Evolutionary conservation across 257 asterid genomes (phyloP).

Genomic region (Ilex asprella): DNA sequence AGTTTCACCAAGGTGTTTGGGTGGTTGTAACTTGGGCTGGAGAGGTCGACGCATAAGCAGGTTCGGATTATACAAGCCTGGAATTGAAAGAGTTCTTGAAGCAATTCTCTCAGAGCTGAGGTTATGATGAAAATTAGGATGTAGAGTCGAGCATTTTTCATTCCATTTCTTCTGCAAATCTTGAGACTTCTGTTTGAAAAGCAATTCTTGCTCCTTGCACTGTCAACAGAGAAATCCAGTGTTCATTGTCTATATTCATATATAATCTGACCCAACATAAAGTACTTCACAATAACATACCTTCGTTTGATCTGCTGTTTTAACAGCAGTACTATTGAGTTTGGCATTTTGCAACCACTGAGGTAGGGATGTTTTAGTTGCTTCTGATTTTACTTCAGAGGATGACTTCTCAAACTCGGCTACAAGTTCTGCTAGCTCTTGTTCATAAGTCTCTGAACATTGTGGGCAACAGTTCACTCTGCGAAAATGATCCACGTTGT

Average conservation of each 20-base stretch:
- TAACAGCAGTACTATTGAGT: slow-evolving; percentile 29
- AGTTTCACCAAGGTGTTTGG: slow-evolving; percentile 36
- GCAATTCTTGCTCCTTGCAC: slow-evolving; percentile 46
- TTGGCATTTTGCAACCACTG: slow-evolving; percentile 81
- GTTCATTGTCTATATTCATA: too few species aligned
- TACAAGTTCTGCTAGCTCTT: slow-evolving; percentile 46
- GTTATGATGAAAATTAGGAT: slow-evolving; percentile 56
- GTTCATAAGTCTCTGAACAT: slow-evolving; percentile 49
- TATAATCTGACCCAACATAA: not conserved
- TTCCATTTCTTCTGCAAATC: slow-evolving; percentile 77
- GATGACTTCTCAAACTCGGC: slow-evolving; percentile 52
- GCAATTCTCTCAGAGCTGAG: slow-evolving; percentile 25
- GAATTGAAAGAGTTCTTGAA: slow-evolving; percentile 32
- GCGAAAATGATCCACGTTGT: slow-evolving; percentile 37
- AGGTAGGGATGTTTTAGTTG: slow-evolving; percentile 45
- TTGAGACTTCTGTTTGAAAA: slow-evolving; percentile 50
- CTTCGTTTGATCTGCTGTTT: slow-evolving; percentile 34
- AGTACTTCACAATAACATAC: slow-evolving; percentile 21
- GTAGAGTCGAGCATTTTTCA: slow-evolving; percentile 64
- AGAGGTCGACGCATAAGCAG: slow-evolving; percentile 7
- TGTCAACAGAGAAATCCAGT: slow-evolving; percentile 17
- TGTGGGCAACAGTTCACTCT: slow-evolving; percentile 44
- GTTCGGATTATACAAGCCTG: slow-evolving; percentile 25
- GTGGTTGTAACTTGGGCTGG: slow-evolving; percentile 10
- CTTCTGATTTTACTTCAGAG: slow-evolving; percentile 37